Percentiles rank a stretch among this genome's conserved stretches.
phyloP scores from a whole-genome alignment of 2,329 filamentous ascomycete species.

The Hypoxylon rubiginosum region DNA sequence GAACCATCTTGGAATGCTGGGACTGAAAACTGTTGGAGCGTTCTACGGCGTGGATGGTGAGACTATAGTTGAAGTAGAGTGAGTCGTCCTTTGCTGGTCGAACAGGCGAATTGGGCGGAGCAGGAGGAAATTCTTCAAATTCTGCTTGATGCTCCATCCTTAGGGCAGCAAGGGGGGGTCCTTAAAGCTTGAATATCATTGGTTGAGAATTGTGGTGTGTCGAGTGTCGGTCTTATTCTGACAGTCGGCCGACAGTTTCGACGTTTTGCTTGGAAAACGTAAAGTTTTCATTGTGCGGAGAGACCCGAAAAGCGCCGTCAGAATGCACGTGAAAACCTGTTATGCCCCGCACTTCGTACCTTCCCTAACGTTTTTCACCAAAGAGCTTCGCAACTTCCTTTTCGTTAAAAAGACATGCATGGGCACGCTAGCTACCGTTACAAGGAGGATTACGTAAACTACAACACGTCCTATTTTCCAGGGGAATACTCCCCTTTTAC shows the following conservation, averaged over 20 bases:
- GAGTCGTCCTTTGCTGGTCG: neutral
- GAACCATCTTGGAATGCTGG: conserved; percentile 76
- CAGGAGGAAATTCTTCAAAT: conserved; percentile 4
- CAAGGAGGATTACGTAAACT: neutral
- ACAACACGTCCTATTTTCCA: too few relatives aligned
- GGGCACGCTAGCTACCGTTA: neutral
- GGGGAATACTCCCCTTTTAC: too few relatives aligned
- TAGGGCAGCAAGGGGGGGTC: neutral
- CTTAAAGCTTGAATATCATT: neutral
- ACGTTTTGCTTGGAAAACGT: neutral
- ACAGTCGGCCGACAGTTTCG: neutral
- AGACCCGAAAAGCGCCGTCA: neutral
- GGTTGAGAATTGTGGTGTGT: neutral
- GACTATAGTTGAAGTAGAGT: neutral
- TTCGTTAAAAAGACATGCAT: neutral
- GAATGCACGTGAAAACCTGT: neutral
- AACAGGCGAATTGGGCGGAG: conserved; percentile 20
- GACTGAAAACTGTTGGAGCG: neutral
- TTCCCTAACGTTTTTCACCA: neutral
- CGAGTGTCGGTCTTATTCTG: neutral
- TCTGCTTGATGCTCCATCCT: neutral
- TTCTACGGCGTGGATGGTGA: neutral
- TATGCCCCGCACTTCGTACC: neutral
- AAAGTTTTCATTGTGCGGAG: neutral
- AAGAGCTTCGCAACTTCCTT: neutral